A percentile compares a stretch with the other conserved stretches of the same genome.
These are phyloP conservation scores for Angomonas desouzai DNA, from an alignment of 208 protist genomes.

Conservation along the genomic window DNA sequence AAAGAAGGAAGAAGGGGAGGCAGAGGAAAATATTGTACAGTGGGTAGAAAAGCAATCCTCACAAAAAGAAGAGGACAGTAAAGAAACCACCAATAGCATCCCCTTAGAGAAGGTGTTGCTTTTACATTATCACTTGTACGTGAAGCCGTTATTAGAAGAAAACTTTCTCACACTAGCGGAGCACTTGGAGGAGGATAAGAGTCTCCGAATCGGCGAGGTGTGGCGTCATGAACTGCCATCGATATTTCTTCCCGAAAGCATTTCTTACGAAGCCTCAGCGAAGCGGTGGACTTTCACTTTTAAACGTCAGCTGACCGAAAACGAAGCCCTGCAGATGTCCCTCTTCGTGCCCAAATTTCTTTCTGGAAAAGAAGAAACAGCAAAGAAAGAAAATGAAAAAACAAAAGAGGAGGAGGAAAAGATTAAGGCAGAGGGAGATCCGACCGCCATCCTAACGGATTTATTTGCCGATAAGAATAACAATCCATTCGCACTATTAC, in stretches of 20 bases:
- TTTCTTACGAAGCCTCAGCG: conserved; percentile 22
- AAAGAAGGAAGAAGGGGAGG: background rate
- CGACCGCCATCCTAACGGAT: background rate
- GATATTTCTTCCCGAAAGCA: conserved; percentile 20
- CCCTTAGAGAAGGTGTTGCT: background rate
- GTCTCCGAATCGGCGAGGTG: background rate
- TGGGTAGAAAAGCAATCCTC: background rate
- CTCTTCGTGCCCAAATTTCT: conserved; percentile 1
- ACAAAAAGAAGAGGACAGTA: background rate
- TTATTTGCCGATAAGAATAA: conserved; percentile 21
- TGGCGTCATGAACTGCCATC: conserved; percentile 13
- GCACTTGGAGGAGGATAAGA: background rate
- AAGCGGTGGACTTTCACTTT: conserved; percentile 38
- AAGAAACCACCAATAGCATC: background rate
- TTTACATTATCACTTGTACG: background rate
- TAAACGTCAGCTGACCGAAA: conserved; percentile 20
- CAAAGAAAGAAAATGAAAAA: background rate
- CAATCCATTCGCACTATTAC: conserved; percentile 44
- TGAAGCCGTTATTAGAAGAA: background rate
- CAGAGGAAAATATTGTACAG: background rate
- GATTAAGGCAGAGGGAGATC: no score
- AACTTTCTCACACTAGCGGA: background rate
- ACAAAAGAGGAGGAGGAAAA: no score
- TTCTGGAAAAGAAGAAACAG: conserved; percentile 4
- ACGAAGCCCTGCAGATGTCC: background rate